These are phyloP conservation scores for Colletotrichum zoysiae DNA, from an alignment of 2,329 filamentous ascomycete species.

Conservation along the genomic window DNA sequence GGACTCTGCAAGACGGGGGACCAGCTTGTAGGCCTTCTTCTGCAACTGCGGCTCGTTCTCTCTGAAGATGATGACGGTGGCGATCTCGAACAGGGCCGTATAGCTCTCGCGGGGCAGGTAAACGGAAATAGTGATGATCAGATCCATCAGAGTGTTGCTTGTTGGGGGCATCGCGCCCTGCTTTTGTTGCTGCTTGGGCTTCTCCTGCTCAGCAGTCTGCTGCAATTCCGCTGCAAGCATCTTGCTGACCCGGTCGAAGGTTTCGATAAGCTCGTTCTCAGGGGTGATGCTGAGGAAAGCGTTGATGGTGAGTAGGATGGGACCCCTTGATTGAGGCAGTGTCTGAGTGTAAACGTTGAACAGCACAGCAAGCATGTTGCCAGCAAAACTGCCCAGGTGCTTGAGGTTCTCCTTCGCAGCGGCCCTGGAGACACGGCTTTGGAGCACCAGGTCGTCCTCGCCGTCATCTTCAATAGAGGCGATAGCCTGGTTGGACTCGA, in stretches of 20 bases:
- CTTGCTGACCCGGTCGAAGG: slow-evolving; percentile 86
- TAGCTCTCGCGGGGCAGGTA: slow-evolving; percentile 93
- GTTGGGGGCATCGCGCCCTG: slow-evolving; percentile 87
- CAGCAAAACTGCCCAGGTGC: slow-evolving; percentile 83
- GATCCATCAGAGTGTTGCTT: slow-evolving; percentile 94
- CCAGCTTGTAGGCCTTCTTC: slow-evolving; percentile 99
- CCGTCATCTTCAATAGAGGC: slow-evolving; percentile 74
- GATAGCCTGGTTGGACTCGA: slow-evolving; percentile 92
- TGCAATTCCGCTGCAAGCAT: slow-evolving; percentile 83
- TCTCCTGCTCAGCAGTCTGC: slow-evolving; percentile 65
- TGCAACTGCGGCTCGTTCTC: slow-evolving; percentile 90
- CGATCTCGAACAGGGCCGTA: slow-evolving; percentile 85
- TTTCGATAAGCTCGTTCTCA: slow-evolving; percentile 82
- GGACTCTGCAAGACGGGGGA: slow-evolving; percentile 88
- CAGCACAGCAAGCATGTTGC: slow-evolving; percentile 93
- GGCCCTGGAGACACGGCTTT: slow-evolving; percentile 81
- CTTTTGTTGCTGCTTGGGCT: slow-evolving; percentile 69
- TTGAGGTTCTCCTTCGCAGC: slow-evolving; percentile 83
- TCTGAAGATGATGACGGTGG: slow-evolving; percentile 83
- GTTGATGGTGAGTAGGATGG: slow-evolving; percentile 94
- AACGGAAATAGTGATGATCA: slow-evolving; percentile 95
- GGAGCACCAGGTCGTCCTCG: slow-evolving; percentile 80
- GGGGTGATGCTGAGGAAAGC: slow-evolving; percentile 92
- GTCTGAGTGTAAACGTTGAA: slow-evolving; percentile 99
- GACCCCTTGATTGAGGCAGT: slow-evolving; percentile 89